phyloP scores from a whole-genome alignment of 768 basidiomycete genomes.

The Tremella yokohamensis region DNA sequence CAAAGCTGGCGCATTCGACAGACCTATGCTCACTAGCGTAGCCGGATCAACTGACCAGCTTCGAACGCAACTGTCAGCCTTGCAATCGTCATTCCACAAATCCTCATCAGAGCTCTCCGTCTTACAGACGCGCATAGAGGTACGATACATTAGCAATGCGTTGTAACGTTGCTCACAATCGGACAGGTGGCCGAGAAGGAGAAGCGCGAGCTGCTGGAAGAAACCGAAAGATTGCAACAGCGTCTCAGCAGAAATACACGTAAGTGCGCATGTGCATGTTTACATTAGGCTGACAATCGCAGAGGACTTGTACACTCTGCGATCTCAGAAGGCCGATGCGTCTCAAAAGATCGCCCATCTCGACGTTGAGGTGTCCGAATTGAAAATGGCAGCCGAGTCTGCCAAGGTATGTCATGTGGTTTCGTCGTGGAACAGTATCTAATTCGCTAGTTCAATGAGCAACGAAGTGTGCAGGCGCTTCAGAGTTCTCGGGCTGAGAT shows the following conservation, averaged over 20 bases:
- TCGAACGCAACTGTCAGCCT: slow-evolving; percentile 30
- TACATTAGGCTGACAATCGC: slow-evolving; percentile 9
- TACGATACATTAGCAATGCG: slow-evolving; percentile 53
- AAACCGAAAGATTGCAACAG: slow-evolving; percentile 76
- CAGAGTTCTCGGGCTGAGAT: slow-evolving; percentile 71
- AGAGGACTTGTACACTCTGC: slow-evolving; percentile 33
- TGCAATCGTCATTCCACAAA: slow-evolving; percentile 39
- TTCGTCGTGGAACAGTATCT: not conserved
- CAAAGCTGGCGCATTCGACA: slow-evolving; percentile 15
- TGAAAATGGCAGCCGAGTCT: slow-evolving; percentile 61
- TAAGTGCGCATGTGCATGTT: slow-evolving; percentile 47
- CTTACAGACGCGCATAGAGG: slow-evolving; percentile 61
- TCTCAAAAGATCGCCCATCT: slow-evolving; percentile 60
- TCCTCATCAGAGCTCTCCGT: slow-evolving; percentile 59
- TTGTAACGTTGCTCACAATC: slow-evolving; percentile 53
- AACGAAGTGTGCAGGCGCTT: slow-evolving; percentile 77
- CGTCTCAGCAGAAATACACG: slow-evolving; percentile 72
- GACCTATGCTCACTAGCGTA: slow-evolving; percentile 32
- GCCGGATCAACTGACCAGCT: slow-evolving; percentile 33
- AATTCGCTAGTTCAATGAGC: slow-evolving; percentile 69
- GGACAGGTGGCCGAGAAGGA: slow-evolving; percentile 72
- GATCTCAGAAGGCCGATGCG: slow-evolving; percentile 26
- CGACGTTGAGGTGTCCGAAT: slow-evolving; percentile 40
- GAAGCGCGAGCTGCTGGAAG: slow-evolving; percentile 80
- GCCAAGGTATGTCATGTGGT: slow-evolving; percentile 59